Evolutionary conservation across 192 early-diverging fungal genomes (phyloP), one percentile per base, ranked within the genome.

Genomic region (Entomortierella chlamydospora): DNA sequence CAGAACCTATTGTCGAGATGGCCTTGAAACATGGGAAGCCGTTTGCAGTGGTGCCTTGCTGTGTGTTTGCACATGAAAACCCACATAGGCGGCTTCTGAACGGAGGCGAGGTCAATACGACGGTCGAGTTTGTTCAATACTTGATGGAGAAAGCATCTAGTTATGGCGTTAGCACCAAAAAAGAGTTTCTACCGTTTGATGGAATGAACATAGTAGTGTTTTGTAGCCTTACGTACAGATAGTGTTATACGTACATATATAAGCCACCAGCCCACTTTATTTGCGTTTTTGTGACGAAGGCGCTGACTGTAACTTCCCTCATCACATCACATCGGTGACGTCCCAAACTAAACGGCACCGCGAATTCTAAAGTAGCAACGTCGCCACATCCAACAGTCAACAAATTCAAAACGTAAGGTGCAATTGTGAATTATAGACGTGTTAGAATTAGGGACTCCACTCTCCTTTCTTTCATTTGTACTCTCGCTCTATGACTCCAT

Each of bases 11-110:
- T 73, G 87, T 90, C 0, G 83, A 83, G 20, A 61, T 70, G 30
- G 88, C 87, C 0, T 29, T 90, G 23, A 58, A 61, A 51, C 57
- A 81, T 25, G 57, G 74, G 4, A 87, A 85, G 25, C 83, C 88
- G 1, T 90, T 88, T 71, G 88, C 86, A 13, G 82, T 73, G 18
- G 61, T 73, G 17, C 71, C 71, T 0, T 87, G 72, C 17, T 74
- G 76, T 72, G 88, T 90, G 2, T 90, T 90, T 62, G 74, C 77
- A 18, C 82, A 81, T 53, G 84, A 90, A 26, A 86, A 86, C n/a
- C 64, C 76, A 2, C 74, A 87, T 17, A 57, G 88, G 23, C 70
- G 70, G 42, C 47, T 86, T 6, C 54, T 54, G n/a, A 57, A 37
- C 28, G 83, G 79, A 26, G 57, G 65, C 12, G 56, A 59, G 9